phyloP scores from a whole-genome alignment of 2,329 filamentous ascomycete genomes.

The Raffaelea ambrosiae region DNA sequence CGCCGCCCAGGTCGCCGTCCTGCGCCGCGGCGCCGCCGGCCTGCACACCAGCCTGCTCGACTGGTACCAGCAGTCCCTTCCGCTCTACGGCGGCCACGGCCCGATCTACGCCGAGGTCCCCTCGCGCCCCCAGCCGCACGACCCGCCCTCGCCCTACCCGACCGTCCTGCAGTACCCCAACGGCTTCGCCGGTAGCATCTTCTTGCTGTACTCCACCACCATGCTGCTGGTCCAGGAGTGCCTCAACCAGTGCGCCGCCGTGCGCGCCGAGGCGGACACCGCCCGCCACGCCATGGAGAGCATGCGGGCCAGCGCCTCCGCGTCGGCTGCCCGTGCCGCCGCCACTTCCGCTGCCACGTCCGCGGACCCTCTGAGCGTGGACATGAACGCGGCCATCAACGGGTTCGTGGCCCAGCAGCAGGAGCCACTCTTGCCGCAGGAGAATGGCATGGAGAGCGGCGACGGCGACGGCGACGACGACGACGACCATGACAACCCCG shows the following conservation, averaged over 20 bases:
- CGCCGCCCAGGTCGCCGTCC: slow-evolving; percentile 17
- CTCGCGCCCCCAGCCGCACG: slow-evolving; percentile 18
- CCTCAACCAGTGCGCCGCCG: slow-evolving; percentile 23
- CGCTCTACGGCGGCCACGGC: background rate
- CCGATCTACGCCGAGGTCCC: slow-evolving; percentile 5
- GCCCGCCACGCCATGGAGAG: background rate
- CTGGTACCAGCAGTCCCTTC: slow-evolving; percentile 22
- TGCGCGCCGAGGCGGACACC: background rate
- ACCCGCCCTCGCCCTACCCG: slow-evolving; percentile 23
- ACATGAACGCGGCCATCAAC: too few relatives aligned
- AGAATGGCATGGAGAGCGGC: too few relatives aligned
- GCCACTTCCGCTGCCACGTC: too few relatives aligned
- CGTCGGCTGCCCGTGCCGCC: background rate
- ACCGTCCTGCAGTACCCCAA: slow-evolving; percentile 22
- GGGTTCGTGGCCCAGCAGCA: too few relatives aligned
- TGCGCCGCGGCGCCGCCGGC: slow-evolving; percentile 19
- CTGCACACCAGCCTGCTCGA: slow-evolving; percentile 20
- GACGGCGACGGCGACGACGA: too few relatives aligned
- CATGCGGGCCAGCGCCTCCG: background rate
- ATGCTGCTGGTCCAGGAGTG: slow-evolving; percentile 30
- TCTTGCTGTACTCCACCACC: slow-evolving; percentile 28
- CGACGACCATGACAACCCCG: too few relatives aligned
- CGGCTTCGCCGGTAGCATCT: slow-evolving; percentile 25
- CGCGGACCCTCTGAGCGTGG: too few relatives aligned
- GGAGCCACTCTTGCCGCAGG: too few relatives aligned